Conservation (phyloP, 2,329 filamentous ascomycete species). For the Lasiodiplodia hormozganensis region DNA sequence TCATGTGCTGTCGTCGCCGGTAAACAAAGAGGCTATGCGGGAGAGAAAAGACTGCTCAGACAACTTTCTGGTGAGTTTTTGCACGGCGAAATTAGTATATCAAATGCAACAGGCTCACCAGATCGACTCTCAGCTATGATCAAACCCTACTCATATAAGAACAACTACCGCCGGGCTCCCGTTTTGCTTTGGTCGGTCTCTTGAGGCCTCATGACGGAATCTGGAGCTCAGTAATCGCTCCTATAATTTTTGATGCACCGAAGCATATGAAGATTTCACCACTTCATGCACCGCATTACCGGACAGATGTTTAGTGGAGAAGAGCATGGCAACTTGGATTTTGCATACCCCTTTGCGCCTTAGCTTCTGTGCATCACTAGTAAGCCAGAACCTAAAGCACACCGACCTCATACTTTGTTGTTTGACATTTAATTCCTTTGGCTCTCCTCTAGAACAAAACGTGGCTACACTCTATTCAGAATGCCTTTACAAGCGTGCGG, state of each 20-base stretch:
- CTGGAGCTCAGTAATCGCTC: not conserved
- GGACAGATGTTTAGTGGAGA: not conserved
- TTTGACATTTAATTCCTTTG: not conserved
- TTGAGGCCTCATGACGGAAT: not conserved
- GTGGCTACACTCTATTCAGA: not conserved
- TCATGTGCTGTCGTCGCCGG: slow-evolving; percentile 10
- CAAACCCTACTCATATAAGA: too few species aligned
- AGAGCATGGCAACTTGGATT: not conserved
- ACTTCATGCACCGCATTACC: not conserved
- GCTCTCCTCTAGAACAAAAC: not conserved
- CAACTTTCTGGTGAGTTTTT: not conserved
- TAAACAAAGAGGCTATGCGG: not conserved
- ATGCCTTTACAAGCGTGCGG: not conserved
- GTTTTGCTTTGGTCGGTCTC: too few species aligned
- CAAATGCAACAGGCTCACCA: not conserved
- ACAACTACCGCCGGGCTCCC: too few species aligned
- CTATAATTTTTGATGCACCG: not conserved
- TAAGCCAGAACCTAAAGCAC: not conserved
- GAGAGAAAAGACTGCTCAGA: not conserved
- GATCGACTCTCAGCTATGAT: not conserved
- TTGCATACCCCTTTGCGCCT: too few species aligned
- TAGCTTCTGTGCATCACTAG: not conserved
- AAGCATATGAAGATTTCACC: not conserved
- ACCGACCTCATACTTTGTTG: not conserved
- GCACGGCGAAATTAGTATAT: not conserved